Evolutionary conservation across 139 green algal species (phyloP), one percentile per base, ranked within the genome.

Genomic region (Chlamydomonas schloesseri): DNA sequence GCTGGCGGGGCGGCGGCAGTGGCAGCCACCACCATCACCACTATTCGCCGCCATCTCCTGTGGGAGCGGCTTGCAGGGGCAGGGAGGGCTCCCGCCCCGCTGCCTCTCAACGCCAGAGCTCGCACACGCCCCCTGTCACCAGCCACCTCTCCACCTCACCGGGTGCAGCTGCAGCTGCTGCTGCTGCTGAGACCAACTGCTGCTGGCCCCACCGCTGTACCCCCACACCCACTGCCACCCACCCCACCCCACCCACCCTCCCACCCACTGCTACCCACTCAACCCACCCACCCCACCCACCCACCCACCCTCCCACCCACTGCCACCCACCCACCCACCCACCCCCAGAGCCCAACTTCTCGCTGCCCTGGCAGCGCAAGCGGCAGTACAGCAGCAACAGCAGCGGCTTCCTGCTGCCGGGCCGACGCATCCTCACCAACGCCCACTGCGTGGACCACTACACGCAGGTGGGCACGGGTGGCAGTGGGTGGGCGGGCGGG

Each of bases 351-450:
- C 97, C 97, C 68, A 99, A 99, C 91, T 99, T 96, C 84, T 95
- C 84, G 8, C 91, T 99, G 82, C 97, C 97, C 10, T 99, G 97
- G 97, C 97, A 99, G 90, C 93, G 96, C 69, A 97, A 98, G 89
- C 91, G 97, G 47, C 97, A 99, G 90, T 98, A 94, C 91, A 89
- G 57, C 55, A 95, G 82, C 85, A 96, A 81, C 28, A 93, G 90
- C 84, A 95, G 73, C 68, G 97, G 97, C 50, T 99, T 99, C 91
- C 93, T 97, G 46, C 95, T 98, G 68, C 36, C 73, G 2, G 92
- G 93, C 17, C 87, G 84, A 21, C 90, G 96, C 57, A 95, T 99
- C 60, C 94, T 99, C 3, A 99, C 97, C 82, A 99, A 99, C 88
- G 97, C 97, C 18, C 97, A 99, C 84, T 98, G 88, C 62, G 94